phyloP scores from a whole-genome alignment of 805 yeast genomes.

The Middelhovenomyces tepae region DNA sequence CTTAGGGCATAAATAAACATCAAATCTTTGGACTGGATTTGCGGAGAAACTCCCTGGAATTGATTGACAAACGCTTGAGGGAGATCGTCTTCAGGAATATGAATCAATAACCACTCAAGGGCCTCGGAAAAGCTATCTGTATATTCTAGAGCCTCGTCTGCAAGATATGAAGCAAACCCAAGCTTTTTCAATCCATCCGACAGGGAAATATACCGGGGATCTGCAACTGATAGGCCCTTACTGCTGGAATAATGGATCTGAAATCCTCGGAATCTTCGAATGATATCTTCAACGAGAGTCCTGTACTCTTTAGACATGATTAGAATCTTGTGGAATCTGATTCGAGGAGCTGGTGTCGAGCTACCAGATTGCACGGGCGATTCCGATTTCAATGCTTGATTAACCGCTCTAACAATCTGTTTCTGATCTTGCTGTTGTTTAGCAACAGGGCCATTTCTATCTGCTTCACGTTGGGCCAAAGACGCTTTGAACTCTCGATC shows the following conservation, averaged over 20 bases:
- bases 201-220: not conserved
- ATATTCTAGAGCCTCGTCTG: conserved; percentile 61
- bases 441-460: conserved; percentile 6
- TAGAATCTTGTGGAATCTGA: conserved; percentile 33
- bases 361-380: conserved; percentile 1
- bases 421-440: conserved; percentile 12
- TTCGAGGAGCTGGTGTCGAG: too few species aligned
- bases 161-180: conserved; percentile 68
- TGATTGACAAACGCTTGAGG: conserved; percentile 40
- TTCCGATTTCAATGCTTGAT: conserved; percentile 2
- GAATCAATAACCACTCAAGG: conserved; percentile 72
- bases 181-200: conserved; percentile 19
- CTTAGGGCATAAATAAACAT: conserved; percentile 49
- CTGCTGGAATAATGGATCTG: conserved; percentile 9
- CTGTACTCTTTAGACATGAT: conserved; percentile 61
- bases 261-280: conserved; percentile 35
- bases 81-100: conserved; percentile 89
- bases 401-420: conserved; percentile 17
- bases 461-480: conserved; percentile 27
- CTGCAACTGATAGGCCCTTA: not conserved
- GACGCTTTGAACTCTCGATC: conserved; percentile 50
- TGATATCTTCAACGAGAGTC: conserved; percentile 49
- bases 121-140: conserved; percentile 39
- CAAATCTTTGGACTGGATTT: conserved; percentile 39
- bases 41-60: conserved; percentile 24